phyloP scores from a whole-genome alignment of 768 basidiomycete species.

The Serendipita sp. region DNA sequence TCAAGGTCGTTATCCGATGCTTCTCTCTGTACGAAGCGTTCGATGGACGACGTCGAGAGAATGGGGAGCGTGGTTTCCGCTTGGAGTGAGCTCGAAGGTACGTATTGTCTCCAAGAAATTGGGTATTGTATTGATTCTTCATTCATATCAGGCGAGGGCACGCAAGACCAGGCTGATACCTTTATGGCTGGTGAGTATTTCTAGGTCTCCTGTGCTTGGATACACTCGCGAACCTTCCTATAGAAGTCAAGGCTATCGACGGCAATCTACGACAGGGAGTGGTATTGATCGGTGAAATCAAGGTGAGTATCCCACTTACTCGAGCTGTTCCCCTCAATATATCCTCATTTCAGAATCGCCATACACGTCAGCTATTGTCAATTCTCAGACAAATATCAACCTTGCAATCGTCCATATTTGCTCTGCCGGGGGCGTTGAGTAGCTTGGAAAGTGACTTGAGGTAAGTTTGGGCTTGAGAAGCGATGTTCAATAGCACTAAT shows the following conservation, averaged over 20 bases:
- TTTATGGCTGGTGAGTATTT: slow-evolving; percentile 2
- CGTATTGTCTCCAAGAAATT: slow-evolving; percentile 19
- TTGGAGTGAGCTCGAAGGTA: slow-evolving; percentile 31
- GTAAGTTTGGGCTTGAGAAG: background rate
- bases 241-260: slow-evolving; percentile 53
- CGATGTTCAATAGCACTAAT: background rate
- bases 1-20: background rate
- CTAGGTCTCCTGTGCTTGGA: too few relatives aligned
- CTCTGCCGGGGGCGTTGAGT: slow-evolving; percentile 47
- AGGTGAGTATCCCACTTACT: slow-evolving; percentile 15
- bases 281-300: slow-evolving; percentile 33
- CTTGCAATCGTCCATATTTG: slow-evolving; percentile 67
- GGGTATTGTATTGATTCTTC: background rate
- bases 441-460: slow-evolving; percentile 57
- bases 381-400: slow-evolving; percentile 59
- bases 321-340: slow-evolving; percentile 11
- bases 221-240: slow-evolving; percentile 4
- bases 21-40: background rate
- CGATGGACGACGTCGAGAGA: background rate
- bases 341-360: slow-evolving; percentile 40
- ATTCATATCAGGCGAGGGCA: slow-evolving; percentile 5
- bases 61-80: background rate
- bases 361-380: slow-evolving; percentile 47
- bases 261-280: slow-evolving; percentile 44
- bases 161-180: slow-evolving; percentile 4